Evolutionary conservation across 768 basidiomycete genomes (phyloP).

Genomic region (Steccherinum ochraceum): DNA sequence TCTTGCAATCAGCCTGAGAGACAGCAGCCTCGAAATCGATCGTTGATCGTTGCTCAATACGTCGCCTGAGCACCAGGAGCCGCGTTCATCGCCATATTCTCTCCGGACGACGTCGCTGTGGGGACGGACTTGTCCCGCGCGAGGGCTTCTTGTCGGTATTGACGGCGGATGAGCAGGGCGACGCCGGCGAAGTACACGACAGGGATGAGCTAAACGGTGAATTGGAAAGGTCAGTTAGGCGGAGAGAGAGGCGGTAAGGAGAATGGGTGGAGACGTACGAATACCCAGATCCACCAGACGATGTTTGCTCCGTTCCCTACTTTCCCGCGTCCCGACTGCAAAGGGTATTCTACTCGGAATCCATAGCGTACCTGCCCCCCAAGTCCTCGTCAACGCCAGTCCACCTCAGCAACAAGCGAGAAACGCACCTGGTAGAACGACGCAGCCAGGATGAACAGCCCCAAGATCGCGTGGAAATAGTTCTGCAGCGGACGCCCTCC

Average conservation of each 20-base stretch:
- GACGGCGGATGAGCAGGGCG: too few relatives aligned
- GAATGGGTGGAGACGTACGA: constrained; percentile 45
- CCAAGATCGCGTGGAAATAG: constrained; percentile 38
- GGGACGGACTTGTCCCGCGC: too few relatives aligned
- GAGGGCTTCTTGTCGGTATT: too few relatives aligned
- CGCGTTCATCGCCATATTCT: too few relatives aligned
- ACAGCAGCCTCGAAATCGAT: too few relatives aligned
- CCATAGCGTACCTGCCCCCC: constrained; percentile 37
- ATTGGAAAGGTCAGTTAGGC: too few relatives aligned
- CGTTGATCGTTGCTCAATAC: too few relatives aligned
- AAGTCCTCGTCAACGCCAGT: constrained; percentile 1
- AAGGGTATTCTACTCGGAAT: constrained; percentile 26
- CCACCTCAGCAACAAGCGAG: constrained; percentile 30
- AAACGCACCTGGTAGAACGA: constrained; percentile 38
- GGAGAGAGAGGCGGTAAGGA: constrained; percentile 31
- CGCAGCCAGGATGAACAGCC: constrained; percentile 46
- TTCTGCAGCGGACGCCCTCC: constrained; percentile 37
- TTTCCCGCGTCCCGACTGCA: constrained; percentile 17
- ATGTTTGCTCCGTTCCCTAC: constrained; percentile 22
- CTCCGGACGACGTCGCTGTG: too few relatives aligned
- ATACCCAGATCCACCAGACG: constrained; percentile 34
- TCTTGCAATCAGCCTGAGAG: too few relatives aligned
- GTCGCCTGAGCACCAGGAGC: too few relatives aligned
- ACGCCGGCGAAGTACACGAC: too few relatives aligned
- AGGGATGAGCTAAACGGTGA: too few relatives aligned